Conservation (phyloP, 2,329 filamentous ascomycete genomes). For the Chrysosporium keratinophilum region DNA sequence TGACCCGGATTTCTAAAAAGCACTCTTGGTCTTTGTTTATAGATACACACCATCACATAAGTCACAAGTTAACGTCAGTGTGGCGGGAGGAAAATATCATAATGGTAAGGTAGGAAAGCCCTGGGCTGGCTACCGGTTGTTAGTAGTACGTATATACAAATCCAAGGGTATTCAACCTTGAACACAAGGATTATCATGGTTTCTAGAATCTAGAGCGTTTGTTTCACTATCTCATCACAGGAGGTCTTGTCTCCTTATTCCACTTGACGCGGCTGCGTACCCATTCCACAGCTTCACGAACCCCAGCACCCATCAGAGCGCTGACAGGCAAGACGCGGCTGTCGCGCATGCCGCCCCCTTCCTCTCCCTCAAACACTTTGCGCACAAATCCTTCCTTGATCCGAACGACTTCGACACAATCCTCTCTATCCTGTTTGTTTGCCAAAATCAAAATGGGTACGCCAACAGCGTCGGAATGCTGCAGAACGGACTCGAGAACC, state of each 20-base stretch:
- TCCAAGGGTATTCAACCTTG: no score
- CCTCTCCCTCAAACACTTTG: constrained; percentile 90
- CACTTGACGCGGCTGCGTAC: constrained; percentile 81
- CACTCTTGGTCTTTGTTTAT: no score
- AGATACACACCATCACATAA: no score
- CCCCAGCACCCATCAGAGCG: constrained; percentile 70
- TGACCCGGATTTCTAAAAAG: no score
- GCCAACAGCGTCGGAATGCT: constrained; percentile 76
- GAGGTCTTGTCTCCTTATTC: constrained; percentile 89
- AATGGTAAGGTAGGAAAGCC: no score
- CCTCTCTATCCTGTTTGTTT: constrained; percentile 96
- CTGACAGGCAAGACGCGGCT: constrained; percentile 83
- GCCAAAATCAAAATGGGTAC: constrained; percentile 86
- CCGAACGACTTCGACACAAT: constrained; percentile 91
- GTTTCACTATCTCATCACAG: constrained; percentile 64
- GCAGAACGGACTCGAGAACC: constrained; percentile 81
- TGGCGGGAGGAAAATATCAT: no score
- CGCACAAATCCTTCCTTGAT: constrained; percentile 96
- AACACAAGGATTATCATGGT: no score
- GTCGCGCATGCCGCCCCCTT: constrained; percentile 74
- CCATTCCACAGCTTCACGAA: constrained; percentile 96
- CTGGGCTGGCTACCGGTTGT: no score
- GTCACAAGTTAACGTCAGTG: no score
- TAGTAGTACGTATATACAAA: no score
- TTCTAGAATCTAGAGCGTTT: background rate